phyloP scores from a whole-genome alignment of 768 basidiomycete genomes.

The Trametes maxima region DNA sequence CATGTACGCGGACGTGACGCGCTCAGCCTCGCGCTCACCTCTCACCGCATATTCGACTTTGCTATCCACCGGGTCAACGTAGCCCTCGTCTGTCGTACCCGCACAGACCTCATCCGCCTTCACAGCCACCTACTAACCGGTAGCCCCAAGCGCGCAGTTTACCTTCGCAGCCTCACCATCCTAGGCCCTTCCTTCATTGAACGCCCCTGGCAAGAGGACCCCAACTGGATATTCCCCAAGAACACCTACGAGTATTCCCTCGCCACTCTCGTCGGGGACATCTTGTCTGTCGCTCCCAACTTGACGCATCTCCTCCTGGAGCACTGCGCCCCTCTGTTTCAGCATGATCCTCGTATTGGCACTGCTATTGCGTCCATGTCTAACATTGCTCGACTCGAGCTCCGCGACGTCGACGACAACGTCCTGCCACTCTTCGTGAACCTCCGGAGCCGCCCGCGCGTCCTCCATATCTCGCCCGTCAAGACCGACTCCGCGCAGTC shows the following conservation, averaged over 20 bases:
- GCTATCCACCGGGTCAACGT: conserved; percentile 10
- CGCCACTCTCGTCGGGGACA: conserved; percentile 12
- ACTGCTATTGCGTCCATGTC: conserved; percentile 8
- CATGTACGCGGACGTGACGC: conserved; percentile 12
- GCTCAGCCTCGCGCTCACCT: conserved; percentile 14
- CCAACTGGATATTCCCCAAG: conserved; percentile 17
- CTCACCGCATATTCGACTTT: conserved; percentile 13
- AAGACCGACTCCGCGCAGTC: neutral
- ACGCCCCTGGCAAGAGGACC: conserved; percentile 19
- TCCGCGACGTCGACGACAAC: conserved; percentile 8
- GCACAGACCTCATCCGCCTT: conserved; percentile 2
- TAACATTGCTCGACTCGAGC: conserved; percentile 1
- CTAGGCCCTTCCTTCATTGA: conserved; percentile 11
- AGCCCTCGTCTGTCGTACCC: conserved; percentile 10
- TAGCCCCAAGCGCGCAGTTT: conserved; percentile 4
- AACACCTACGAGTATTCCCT: conserved; percentile 16
- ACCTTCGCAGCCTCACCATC: conserved; percentile 16
- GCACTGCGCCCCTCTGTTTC: conserved; percentile 3
- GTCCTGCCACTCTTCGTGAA: conserved; percentile 1
- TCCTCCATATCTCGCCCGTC: conserved; percentile 1
- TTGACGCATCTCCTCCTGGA: conserved; percentile 11
- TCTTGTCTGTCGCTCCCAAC: conserved; percentile 4
- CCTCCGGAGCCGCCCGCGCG: conserved; percentile 5
- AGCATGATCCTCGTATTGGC: conserved; percentile 12
- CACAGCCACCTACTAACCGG: conserved; percentile 7